Percentiles rank a stretch among this genome's conserved stretches.
Conservation (phyloP, 1,284 basidiomycete genomes). For the Apiotrichum veenhuisii region DNA sequence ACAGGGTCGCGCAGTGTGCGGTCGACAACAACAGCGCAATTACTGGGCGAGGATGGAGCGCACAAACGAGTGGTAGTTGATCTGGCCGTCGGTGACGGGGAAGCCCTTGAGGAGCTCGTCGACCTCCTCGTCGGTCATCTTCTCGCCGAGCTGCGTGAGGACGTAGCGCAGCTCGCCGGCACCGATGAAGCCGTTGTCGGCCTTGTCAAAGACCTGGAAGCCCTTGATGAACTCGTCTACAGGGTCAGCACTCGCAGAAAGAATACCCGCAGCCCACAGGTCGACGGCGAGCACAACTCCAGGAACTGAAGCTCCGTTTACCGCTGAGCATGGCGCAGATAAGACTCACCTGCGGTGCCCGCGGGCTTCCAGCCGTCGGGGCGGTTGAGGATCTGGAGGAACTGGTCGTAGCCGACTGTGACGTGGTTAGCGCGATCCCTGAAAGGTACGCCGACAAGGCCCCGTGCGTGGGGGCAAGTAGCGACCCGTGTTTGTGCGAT, state of each 20-base stretch:
- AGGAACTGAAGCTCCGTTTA: too few relatives aligned
- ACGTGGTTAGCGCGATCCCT: slow-evolving; percentile 1
- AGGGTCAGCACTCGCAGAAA: too few relatives aligned
- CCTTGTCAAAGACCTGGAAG: slow-evolving; percentile 99
- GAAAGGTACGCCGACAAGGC: too few relatives aligned
- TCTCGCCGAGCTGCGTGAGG: slow-evolving; percentile 91
- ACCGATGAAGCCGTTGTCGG: slow-evolving; percentile 93
- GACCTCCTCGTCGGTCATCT: slow-evolving; percentile 96
- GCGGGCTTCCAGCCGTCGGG: slow-evolving; percentile 96
- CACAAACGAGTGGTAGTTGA: slow-evolving; percentile 96
- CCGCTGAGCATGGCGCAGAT: too few relatives aligned
- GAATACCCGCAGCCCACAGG: neutral
- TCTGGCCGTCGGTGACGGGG: slow-evolving; percentile 77
- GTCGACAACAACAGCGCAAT: neutral
- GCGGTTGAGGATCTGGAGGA: slow-evolving; percentile 85
- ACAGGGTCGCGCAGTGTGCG: too few relatives aligned
- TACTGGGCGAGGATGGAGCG: slow-evolving; percentile 83
- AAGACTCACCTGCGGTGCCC: slow-evolving; percentile 71
- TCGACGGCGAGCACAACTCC: too few relatives aligned
- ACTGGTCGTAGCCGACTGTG: slow-evolving; percentile 81
- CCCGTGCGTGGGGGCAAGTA: too few relatives aligned
- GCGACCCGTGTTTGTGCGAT: too few relatives aligned
- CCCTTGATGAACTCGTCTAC: slow-evolving; percentile 98
- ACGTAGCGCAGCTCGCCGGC: slow-evolving; percentile 89
- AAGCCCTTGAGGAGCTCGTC: slow-evolving; percentile 92